A percentile compares a stretch with the other conserved stretches of the same genome.
Conservation (phyloP, 164 flowering plant species). For the Tinospora cordifolia region DNA sequence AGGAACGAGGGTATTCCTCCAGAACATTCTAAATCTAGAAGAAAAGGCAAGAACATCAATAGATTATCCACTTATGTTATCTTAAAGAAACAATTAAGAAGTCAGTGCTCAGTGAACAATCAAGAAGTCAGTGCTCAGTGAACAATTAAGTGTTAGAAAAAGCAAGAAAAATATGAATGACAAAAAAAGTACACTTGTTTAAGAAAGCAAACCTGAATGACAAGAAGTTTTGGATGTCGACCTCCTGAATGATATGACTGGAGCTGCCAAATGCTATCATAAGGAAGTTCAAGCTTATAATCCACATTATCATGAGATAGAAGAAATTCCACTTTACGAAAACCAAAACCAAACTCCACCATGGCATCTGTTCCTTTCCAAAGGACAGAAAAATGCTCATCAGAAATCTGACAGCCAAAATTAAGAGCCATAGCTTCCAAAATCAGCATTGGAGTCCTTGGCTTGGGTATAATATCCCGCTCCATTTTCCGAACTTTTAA, state of each 20-base stretch:
- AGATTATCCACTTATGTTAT: too few relatives aligned
- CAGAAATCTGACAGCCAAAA: conserved; percentile 59
- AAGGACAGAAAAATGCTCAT: conserved; percentile 32
- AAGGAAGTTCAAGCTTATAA: conserved; percentile 37
- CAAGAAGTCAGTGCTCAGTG: neutral
- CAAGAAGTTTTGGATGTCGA: conserved; percentile 31
- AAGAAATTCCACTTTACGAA: conserved; percentile 19
- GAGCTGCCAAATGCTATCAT: conserved; percentile 59
- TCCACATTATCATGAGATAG: conserved; percentile 5
- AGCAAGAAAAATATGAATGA: neutral
- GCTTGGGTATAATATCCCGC: conserved; percentile 45
- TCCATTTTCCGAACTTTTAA: conserved; percentile 38
- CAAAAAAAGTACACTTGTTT: neutral
- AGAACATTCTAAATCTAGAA: too few relatives aligned
- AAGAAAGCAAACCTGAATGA: conserved; percentile 50
- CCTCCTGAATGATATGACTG: conserved; percentile 37
- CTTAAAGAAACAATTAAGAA: neutral
- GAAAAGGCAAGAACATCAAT: too few relatives aligned
- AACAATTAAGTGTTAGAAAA: neutral
- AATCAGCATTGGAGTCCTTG: conserved; percentile 28
- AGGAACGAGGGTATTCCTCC: too few relatives aligned
- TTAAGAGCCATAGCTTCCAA: conserved; percentile 31
- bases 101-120: neutral
- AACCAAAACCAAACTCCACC: conserved; percentile 42
- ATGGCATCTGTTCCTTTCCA: conserved; percentile 31